Evolutionary conservation across 202 grass and related monocot genomes (phyloP).

Genomic region (Carex arenaria): DNA sequence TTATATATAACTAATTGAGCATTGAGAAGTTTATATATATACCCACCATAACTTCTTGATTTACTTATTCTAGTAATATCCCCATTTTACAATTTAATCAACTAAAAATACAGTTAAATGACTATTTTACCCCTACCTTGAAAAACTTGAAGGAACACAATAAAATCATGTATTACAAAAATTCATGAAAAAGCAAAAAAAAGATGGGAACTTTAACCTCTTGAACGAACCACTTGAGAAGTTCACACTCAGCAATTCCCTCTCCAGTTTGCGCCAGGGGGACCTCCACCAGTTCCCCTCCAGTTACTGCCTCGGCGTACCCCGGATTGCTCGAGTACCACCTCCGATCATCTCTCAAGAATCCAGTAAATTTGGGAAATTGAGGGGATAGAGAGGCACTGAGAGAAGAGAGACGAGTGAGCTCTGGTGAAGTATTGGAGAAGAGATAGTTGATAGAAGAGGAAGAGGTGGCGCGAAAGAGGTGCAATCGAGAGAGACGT

Average conservation of each 20-base stretch:
- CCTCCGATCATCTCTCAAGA: constrained; percentile 4
- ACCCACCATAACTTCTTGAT: too few relatives aligned
- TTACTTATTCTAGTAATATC: too few relatives aligned
- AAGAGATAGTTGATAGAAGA: constrained; percentile 17
- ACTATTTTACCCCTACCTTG: too few relatives aligned
- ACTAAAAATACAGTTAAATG: too few relatives aligned
- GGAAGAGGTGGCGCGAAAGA: background rate
- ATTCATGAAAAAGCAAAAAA: background rate
- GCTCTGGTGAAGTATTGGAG: background rate
- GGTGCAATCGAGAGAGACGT: constrained; percentile 1
- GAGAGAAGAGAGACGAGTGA: background rate
- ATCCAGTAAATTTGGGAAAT: background rate
- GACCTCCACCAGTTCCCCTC: constrained; percentile 57
- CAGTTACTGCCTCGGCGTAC: constrained; percentile 23
- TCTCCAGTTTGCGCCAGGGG: constrained; percentile 92
- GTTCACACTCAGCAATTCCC: constrained; percentile 95
- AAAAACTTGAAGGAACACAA: background rate
- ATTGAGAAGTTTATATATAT: too few relatives aligned
- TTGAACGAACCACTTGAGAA: constrained; percentile 75
- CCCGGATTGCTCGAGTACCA: constrained; percentile 26
- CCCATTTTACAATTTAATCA: too few relatives aligned
- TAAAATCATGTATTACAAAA: background rate
- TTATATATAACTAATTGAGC: too few relatives aligned
- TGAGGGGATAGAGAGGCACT: background rate
- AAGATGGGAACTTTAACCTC: constrained; percentile 37